phyloP scores from a whole-genome alignment of 108 stramenopile species.

The Ochromonas danica region DNA sequence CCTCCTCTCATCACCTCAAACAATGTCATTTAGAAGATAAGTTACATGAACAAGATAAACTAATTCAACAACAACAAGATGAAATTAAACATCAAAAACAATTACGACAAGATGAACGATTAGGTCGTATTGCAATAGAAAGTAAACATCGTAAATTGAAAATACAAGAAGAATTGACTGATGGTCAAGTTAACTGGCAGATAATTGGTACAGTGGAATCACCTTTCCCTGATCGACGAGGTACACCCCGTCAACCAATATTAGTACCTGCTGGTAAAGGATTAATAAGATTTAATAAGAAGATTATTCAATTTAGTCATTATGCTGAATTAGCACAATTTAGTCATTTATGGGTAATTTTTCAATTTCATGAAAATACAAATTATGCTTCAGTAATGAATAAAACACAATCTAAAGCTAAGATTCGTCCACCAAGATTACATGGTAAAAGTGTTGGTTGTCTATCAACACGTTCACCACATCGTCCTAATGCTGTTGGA shows the following conservation, averaged over 20 bases:
- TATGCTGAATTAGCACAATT: slow-evolving; percentile 64
- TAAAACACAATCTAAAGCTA: slow-evolving; percentile 31
- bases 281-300: neutral
- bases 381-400: slow-evolving; percentile 48
- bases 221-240: slow-evolving; percentile 54
- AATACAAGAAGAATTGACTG: neutral
- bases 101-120: slow-evolving; percentile 12
- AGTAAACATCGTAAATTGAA: neutral
- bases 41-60: too few relatives aligned
- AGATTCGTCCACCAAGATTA: slow-evolving; percentile 62
- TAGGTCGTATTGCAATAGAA: neutral
- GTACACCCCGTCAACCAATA: slow-evolving; percentile 43
- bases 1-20: too few relatives aligned
- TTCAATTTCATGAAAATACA: slow-evolving; percentile 93
- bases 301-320: slow-evolving; percentile 41
- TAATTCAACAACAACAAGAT: neutral
- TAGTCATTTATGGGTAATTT: slow-evolving; percentile 86
- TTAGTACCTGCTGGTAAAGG: neutral
- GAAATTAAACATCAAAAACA: slow-evolving; percentile 2
- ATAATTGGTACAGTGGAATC: slow-evolving; percentile 19
- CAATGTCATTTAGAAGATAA: too few relatives aligned
- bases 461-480: slow-evolving; percentile 88
- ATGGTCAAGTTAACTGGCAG: neutral
- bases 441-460: slow-evolving; percentile 76
- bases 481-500: slow-evolving; percentile 88